Base-by-base conservation (phyloP, 495 filamentous ascomycete species). In the Penicillium lividum region DNA sequence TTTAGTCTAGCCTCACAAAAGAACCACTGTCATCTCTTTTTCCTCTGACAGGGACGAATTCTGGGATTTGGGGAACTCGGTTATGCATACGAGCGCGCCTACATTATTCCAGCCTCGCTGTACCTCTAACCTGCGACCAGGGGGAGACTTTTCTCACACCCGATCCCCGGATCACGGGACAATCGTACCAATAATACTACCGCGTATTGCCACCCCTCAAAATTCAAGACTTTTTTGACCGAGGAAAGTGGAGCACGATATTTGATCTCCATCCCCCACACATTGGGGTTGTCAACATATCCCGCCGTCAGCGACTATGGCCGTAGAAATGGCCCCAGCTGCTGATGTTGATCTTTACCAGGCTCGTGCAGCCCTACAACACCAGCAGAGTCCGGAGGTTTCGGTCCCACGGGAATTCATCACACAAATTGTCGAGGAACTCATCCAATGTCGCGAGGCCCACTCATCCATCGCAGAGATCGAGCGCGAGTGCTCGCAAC, bases 321-420 rank as follows among this genome's bases (percentile, higher is more conserved):
- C 61, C 7, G 61, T 65, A 34, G 61, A 69, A 33, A 51, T 40
- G 15, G 45, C 42, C 25, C 64, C 61, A 3, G 59, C 59, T 18
- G 58, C 73, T 5, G 83, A 88, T 56, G 84, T 84, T 58, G 84
- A 87, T 50, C 78, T 89, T 5, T 78, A 80, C 57, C 81, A 82
- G 25, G 77, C 88, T 48, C 81, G 80, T 22, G 85, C 87, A 47
- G 84, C 87, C 60, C 82, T 89, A 45, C 81, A 88, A 51, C 82
- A 87, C 56, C 86, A 89, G 64, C 84, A 87, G 59, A 83, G 81
- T 34, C 75, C 80, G 53, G 83, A 86, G 61, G 75, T 88, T 27
- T 79, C 79, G 13, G 80, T 79, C 30, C 84, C 88, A n/a, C 83
- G 86, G 56, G 86, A 75, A 53, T 77, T 80, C 53, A 67, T 83